Base-by-base conservation (phyloP, 208 protist species). In the Trypanosoma brucei region DNA sequence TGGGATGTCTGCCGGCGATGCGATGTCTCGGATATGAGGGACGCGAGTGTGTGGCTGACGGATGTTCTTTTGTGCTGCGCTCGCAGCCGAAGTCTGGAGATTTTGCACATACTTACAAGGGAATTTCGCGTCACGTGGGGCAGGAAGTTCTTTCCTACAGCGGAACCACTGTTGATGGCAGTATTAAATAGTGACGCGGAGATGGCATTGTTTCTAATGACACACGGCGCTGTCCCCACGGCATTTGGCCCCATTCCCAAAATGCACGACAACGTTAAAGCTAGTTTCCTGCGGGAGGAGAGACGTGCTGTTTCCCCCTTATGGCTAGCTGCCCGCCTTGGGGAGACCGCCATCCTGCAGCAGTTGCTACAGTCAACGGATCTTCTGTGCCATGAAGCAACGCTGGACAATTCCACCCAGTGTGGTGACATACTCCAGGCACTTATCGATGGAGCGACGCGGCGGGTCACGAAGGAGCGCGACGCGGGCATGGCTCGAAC, bases 241-340 rank as follows among this genome's bases (percentile, higher is more conserved):
- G 55, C 55, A 51, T 60, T 42, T 40, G 59, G 38, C 31, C 2
- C 31, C 9, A 67, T 74, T 65, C 68, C 60, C 30, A 31, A 63
- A 63, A 60, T 0, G 37, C 49, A 6, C 45, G 63, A 40, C 22
- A 22, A 22, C 56, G 77, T 2, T 57, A 37, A 14, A 46, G 75
- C 35, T 65, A 75, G 60, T 55, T 66, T 34, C 62, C 69, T 59
- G 9, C 0, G 36, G 3, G 3, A 3, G 3, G 71, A 75, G 45
- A 59, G 70, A 13, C 67, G 57, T 36, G 3, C 56, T 11, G 62
- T 86, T n/a, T 83, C 76, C 40, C 81, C 84, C 6, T 71, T 88
- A 48, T 82, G 77, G 59, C 37, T 87, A 14, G 82, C 82, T 30
- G 85, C 85, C 61, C 87, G 79, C 76, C 57, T 68, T 54, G 60